phyloP scores from a whole-genome alignment of 495 filamentous ascomycete species.

The Glonium stellatum region DNA sequence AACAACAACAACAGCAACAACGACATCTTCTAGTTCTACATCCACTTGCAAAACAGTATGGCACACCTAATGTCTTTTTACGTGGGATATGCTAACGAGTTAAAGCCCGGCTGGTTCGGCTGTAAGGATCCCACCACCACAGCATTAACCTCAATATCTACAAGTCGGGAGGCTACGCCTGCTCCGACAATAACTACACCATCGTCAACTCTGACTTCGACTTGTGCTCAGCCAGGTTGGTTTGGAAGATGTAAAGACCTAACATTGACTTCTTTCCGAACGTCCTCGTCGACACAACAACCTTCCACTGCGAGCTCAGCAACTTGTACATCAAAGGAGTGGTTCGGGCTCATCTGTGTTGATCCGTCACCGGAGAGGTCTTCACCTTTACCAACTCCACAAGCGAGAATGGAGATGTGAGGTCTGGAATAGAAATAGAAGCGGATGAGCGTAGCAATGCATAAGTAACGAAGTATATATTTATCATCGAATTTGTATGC shows the following conservation, averaged over 20 bases:
- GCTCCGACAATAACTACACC: conserved; percentile 6
- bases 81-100: neutral
- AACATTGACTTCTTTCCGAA: conserved; percentile 38
- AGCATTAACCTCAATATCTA: neutral
- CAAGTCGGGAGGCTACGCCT: neutral
- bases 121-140: conserved; percentile 37
- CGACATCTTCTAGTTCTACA: conserved; percentile 42
- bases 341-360: conserved; percentile 28
- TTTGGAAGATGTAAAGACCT: conserved; percentile 58
- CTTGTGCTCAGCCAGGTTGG: conserved; percentile 43
- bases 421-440: neutral
- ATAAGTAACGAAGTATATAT: neutral
- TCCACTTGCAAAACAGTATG: conserved; percentile 34
- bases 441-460: too few species aligned
- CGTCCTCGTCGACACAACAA: conserved; percentile 32
- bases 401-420: conserved; percentile 9
- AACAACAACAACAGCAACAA: conserved; percentile 25
- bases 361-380: conserved; percentile 5
- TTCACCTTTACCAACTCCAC: neutral
- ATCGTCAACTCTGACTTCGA: conserved; percentile 4
- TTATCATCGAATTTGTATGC: neutral
- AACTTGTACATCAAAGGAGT: conserved; percentile 21
- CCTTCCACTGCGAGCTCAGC: conserved; percentile 33
- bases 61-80: conserved; percentile 19
- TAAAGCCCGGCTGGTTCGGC: conserved; percentile 39